Conservation (phyloP, 306 rosid genomes). For the Rosa lucieae region DNA sequence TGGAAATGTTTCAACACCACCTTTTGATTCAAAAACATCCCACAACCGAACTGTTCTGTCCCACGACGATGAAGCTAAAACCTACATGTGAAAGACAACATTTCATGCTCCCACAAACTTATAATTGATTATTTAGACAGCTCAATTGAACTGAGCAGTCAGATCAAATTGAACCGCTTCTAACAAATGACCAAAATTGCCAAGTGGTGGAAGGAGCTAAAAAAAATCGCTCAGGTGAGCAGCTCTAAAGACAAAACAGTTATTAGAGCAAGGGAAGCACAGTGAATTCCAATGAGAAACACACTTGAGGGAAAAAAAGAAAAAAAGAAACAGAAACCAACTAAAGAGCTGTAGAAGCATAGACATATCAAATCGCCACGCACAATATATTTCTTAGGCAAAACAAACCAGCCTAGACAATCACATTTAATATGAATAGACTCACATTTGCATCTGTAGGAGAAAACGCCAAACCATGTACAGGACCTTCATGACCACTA, state of each 20-base stretch:
- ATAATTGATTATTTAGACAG: background rate
- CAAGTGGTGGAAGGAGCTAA: background rate
- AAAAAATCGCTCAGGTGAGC: background rate
- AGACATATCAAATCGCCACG: background rate
- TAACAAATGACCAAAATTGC: background rate
- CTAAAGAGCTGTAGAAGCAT: background rate
- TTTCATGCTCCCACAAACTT: constrained; percentile 3
- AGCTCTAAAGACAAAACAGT: background rate
- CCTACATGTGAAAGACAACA: constrained; percentile 45
- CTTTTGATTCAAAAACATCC: constrained; percentile 92
- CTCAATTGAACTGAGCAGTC: background rate
- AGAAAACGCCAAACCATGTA: constrained; percentile 87
- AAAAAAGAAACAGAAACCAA: background rate
- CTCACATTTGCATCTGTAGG: constrained; percentile 92
- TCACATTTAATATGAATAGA: constrained; percentile 6
- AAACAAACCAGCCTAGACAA: background rate
- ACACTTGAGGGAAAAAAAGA: background rate
- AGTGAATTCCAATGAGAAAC: background rate
- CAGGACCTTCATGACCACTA: constrained; percentile 97
- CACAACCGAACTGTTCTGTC: constrained; percentile 88
- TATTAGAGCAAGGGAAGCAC: background rate
- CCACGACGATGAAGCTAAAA: constrained; percentile 93
- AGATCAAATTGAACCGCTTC: background rate
- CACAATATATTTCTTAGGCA: constrained; percentile 1
- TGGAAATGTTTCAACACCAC: constrained; percentile 83